phyloP scores from a whole-genome alignment of 805 yeast genomes.

The Ogataea parapolymorpha region DNA sequence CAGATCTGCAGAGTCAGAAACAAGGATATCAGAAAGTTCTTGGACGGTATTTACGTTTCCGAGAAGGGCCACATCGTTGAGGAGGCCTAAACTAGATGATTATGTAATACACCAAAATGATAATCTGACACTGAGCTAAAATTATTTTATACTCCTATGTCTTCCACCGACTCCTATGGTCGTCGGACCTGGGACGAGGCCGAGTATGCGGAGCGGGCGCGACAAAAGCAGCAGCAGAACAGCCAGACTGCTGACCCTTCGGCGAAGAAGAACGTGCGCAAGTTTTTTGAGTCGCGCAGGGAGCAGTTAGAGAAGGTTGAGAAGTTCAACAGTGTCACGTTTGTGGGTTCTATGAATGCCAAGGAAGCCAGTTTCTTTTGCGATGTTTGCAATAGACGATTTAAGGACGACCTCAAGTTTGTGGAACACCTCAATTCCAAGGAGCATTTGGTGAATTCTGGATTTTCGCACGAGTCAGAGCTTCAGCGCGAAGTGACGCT shows the following conservation, averaged over 20 bases:
- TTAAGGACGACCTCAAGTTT: constrained; percentile 76
- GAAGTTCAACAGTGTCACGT: constrained; percentile 20
- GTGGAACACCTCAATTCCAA: constrained; percentile 81
- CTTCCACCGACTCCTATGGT: constrained; percentile 37
- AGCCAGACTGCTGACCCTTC: constrained; percentile 5
- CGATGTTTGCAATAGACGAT: constrained; percentile 73
- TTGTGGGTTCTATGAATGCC: constrained; percentile 24
- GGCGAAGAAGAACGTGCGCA: constrained; percentile 14
- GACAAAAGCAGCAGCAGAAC: constrained; percentile 12
- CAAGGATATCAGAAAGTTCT: constrained; percentile 99
- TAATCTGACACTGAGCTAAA: not conserved
- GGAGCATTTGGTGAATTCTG: constrained; percentile 53
- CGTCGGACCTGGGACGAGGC: constrained; percentile 72
- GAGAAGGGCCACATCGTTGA: constrained; percentile 86
- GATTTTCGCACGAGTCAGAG: constrained; percentile 19
- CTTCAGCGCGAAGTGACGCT: constrained; percentile 40
- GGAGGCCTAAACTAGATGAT: constrained; percentile 17
- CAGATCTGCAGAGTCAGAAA: constrained; percentile 98
- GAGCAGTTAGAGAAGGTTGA: constrained; percentile 26
- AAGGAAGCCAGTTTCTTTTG: constrained; percentile 83
- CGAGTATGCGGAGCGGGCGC: constrained; percentile 53
- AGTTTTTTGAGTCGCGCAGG: constrained; percentile 22
- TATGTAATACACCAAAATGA: constrained; percentile 2
- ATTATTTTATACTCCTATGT: not conserved
- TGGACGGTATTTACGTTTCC: constrained; percentile 99